A percentile compares a stretch with the other conserved stretches of the same genome.
phyloP scores from a whole-genome alignment of 2,329 filamentous ascomycete species.

The Daldinia sp. region DNA sequence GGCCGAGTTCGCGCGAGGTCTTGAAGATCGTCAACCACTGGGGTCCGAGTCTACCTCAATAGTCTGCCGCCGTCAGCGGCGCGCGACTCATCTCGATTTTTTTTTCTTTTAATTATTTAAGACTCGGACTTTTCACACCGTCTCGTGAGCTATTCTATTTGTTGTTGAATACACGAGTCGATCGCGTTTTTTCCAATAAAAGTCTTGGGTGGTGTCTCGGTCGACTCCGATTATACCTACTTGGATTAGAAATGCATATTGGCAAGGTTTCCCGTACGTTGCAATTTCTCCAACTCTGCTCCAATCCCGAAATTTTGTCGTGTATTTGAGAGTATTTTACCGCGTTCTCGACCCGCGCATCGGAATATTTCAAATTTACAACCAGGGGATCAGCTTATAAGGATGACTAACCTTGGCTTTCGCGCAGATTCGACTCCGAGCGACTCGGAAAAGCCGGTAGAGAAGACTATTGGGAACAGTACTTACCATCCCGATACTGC shows the following conservation, averaged over 20 bases:
- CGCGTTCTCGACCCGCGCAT: slow-evolving; percentile 1
- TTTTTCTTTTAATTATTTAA: slow-evolving; percentile 17
- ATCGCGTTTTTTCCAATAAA: slow-evolving; percentile 8
- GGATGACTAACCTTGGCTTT: slow-evolving; percentile 28
- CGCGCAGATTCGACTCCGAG: slow-evolving; percentile 30
- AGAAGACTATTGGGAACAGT: slow-evolving; percentile 37
- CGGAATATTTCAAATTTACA: background rate
- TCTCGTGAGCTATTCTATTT: slow-evolving; percentile 7
- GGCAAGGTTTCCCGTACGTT: slow-evolving; percentile 29
- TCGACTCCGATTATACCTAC: slow-evolving; percentile 9
- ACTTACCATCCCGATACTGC: slow-evolving; percentile 42
- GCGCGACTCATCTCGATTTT: slow-evolving; percentile 14
- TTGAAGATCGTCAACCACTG: slow-evolving; percentile 18
- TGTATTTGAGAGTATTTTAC: background rate
- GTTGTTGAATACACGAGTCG: slow-evolving; percentile 10
- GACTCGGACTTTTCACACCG: background rate
- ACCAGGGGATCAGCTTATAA: background rate
- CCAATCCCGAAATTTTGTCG: slow-evolving; percentile 9
- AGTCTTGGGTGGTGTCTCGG: slow-evolving; percentile 1
- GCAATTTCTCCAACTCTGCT: background rate
- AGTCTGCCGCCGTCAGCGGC: slow-evolving; percentile 13
- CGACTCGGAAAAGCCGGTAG: slow-evolving; percentile 41
- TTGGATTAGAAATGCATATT: slow-evolving; percentile 26
- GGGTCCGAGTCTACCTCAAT: slow-evolving; percentile 11
- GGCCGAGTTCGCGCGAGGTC: slow-evolving; percentile 9